These are phyloP conservation scores for Trametes coccinea DNA, from an alignment of 768 basidiomycete species.

Conservation along the genomic window DNA sequence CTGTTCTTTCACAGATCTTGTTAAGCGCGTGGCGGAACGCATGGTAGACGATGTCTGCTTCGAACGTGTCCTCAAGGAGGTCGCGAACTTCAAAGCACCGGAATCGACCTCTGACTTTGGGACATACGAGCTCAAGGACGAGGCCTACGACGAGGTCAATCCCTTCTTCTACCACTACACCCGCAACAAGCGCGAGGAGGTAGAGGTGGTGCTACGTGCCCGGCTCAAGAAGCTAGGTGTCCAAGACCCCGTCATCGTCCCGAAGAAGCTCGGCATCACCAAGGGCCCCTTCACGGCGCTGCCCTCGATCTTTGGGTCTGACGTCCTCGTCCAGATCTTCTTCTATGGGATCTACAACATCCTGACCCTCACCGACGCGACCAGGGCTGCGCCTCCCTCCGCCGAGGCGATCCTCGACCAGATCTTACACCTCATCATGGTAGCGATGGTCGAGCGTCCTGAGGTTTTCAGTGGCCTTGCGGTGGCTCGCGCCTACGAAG, in stretches of 20 bases:
- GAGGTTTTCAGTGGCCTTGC: conserved; percentile 61
- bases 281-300: conserved; percentile 71
- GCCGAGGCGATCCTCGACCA: conserved; percentile 92
- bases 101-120: conserved; percentile 79
- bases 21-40: conserved; percentile 88
- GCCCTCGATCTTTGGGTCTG: conserved; percentile 63
- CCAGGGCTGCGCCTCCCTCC: conserved; percentile 65
- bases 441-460: conserved; percentile 75
- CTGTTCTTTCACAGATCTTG: conserved; percentile 86
- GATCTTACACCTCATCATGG: conserved; percentile 81
- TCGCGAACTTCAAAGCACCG: conserved; percentile 82
- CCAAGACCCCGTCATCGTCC: conserved; percentile 72
- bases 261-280: conserved; percentile 63
- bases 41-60: conserved; percentile 83
- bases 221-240: conserved; percentile 63
- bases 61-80: conserved; percentile 72
- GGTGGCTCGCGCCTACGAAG: conserved; percentile 55
- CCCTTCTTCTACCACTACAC: conserved; percentile 97
- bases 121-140: conserved; percentile 85
- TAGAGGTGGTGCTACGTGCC: conserved; percentile 70
- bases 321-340: conserved; percentile 75
- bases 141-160: conserved; percentile 83
- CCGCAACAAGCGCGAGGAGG: conserved; percentile 90
- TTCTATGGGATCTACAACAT: conserved; percentile 82
- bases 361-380: conserved; percentile 59